These are phyloP conservation scores for Psidium guajava DNA, from an alignment of 345 rosid species.

Conservation along the genomic window DNA sequence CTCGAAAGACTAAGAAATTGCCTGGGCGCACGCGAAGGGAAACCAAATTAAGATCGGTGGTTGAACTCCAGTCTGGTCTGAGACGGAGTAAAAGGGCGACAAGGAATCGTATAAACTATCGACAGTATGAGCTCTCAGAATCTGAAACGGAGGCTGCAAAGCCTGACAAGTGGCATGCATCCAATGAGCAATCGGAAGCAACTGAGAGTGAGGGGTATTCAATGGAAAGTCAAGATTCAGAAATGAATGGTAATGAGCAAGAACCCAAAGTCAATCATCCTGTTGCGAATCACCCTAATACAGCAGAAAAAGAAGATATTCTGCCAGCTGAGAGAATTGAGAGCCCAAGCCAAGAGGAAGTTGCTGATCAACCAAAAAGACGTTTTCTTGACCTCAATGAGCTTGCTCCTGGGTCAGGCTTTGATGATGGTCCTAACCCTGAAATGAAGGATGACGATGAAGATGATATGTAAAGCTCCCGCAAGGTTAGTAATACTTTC, in stretches of 20 bases:
- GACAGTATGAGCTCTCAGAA: constrained; percentile 72
- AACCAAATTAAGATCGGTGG: constrained; percentile 64
- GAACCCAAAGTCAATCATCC: constrained; percentile 38
- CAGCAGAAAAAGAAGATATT: constrained; percentile 30
- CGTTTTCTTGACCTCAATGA: constrained; percentile 85
- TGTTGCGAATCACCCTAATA: constrained; percentile 20
- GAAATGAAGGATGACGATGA: constrained; percentile 56
- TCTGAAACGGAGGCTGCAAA: constrained; percentile 68
- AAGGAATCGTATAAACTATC: constrained; percentile 60
- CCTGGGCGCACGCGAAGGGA: constrained; percentile 63
- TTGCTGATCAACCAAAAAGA: constrained; percentile 36
- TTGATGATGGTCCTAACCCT: constrained; percentile 79
- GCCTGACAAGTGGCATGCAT: constrained; percentile 37
- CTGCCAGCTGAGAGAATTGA: constrained; percentile 19
- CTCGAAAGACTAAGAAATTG: constrained; percentile 57
- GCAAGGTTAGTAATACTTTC: constrained; percentile 16
- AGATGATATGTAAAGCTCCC: constrained; percentile 41
- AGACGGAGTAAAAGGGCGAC: constrained; percentile 94
- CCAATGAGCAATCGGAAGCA: constrained; percentile 48
- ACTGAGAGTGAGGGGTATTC: constrained; percentile 54
- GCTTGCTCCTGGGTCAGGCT: constrained; percentile 89
- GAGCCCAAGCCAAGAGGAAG: constrained; percentile 51
- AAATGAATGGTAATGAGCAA: constrained; percentile 37
- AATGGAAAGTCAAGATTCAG: constrained; percentile 50
- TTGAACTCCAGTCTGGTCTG: constrained; percentile 67